A percentile compares a stretch with the other conserved stretches of the same genome.
phyloP scores from a whole-genome alignment of 257 asterid genomes.

The Paulownia fortunei region DNA sequence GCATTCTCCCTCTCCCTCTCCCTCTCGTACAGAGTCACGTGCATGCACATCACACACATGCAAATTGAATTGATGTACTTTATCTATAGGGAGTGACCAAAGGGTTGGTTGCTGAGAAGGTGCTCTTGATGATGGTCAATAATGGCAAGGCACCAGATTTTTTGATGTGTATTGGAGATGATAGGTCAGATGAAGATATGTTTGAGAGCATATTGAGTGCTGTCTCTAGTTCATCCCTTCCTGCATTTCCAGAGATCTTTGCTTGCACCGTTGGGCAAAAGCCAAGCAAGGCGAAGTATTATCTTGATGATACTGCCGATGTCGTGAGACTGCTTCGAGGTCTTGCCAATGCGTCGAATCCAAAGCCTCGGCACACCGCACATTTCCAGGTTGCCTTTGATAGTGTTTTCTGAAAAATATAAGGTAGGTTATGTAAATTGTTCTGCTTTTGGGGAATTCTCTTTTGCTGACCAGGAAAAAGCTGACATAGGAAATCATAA shows the following conservation, averaged over 20 bases:
- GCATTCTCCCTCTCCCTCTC: neutral
- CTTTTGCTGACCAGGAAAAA: constrained; percentile 27
- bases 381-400: constrained; percentile 55
- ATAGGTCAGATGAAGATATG: constrained; percentile 80
- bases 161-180: constrained; percentile 78
- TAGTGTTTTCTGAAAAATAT: constrained; percentile 27
- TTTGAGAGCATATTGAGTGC: constrained; percentile 62
- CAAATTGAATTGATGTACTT: constrained; percentile 4
- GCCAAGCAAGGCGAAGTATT: constrained; percentile 81
- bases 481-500: constrained; percentile 19
- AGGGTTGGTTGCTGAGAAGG: constrained; percentile 71
- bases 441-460: constrained; percentile 18
- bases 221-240: constrained; percentile 43
- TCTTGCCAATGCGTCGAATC: constrained; percentile 52
- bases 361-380: constrained; percentile 47
- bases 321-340: constrained; percentile 62
- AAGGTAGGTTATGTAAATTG: constrained; percentile 18
- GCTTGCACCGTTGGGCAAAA: constrained; percentile 84
- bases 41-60: neutral
- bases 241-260: constrained; percentile 58
- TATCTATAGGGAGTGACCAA: constrained; percentile 72
- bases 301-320: constrained; percentile 69
- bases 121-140: constrained; percentile 51
- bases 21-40: neutral
- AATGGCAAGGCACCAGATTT: constrained; percentile 63